These are phyloP conservation scores for Quaeritorhiza haematococci DNA, from an alignment of 371 early-diverging fungal genomes.

Conservation along the genomic window DNA sequence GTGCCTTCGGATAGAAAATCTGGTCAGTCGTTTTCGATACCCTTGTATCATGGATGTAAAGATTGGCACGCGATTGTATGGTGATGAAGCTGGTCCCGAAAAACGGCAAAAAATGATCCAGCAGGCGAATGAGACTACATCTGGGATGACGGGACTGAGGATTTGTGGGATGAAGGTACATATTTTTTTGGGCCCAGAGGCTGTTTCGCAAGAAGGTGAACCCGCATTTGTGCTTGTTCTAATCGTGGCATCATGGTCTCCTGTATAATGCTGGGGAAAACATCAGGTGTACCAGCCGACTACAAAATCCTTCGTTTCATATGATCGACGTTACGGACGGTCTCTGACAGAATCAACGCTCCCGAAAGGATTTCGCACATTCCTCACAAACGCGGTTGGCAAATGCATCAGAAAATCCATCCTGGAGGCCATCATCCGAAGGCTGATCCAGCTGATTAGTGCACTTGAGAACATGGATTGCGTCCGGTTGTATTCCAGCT, in stretches of 20 bases:
- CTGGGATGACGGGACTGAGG: constrained; percentile 29
- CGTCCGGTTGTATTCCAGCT: constrained; percentile 24
- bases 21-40: constrained; percentile 10
- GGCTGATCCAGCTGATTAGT: background rate
- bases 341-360: constrained; percentile 20
- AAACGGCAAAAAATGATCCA: constrained; percentile 31
- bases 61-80: constrained; percentile 35
- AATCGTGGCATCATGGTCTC: background rate
- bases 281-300: constrained; percentile 17
- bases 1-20: constrained; percentile 18
- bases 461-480: constrained; percentile 1
- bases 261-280: background rate
- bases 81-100: constrained; percentile 26
- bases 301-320: background rate
- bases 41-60: constrained; percentile 38
- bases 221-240: background rate
- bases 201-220: no score
- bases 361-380: constrained; percentile 13
- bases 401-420: background rate
- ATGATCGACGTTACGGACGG: constrained; percentile 21
- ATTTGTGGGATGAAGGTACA: constrained; percentile 40
- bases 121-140: constrained; percentile 33
- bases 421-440: background rate
- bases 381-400: no score
- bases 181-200: no score